Percentiles rank a stretch among this genome's conserved stretches.
phyloP scores from a whole-genome alignment of 2,329 filamentous ascomycete genomes.

The Penicillium sclerotiorum region DNA sequence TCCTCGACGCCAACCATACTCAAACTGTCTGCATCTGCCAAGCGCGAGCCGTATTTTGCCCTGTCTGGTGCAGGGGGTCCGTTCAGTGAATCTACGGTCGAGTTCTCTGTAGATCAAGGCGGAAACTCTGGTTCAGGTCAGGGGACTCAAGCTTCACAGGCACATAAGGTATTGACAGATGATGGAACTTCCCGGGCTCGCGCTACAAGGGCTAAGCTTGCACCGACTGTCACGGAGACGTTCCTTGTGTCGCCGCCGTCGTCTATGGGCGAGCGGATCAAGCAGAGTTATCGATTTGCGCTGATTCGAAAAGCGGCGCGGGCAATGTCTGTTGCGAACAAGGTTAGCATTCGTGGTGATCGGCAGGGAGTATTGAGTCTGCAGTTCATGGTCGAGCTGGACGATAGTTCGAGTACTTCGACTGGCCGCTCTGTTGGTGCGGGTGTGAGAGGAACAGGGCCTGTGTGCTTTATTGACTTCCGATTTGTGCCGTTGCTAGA shows the following conservation, averaged over 20 bases:
- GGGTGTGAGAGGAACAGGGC: constrained; percentile 27
- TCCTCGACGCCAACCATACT: constrained; percentile 72
- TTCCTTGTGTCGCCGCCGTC: constrained; percentile 60
- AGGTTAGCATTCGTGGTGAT: constrained; percentile 89
- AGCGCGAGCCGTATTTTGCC: constrained; percentile 68
- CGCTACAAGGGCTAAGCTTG: constrained; percentile 38
- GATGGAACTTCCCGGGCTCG: constrained; percentile 39
- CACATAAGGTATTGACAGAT: constrained; percentile 37
- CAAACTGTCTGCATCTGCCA: constrained; percentile 66
- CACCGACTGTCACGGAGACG: constrained; percentile 51
- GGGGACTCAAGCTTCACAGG: constrained; percentile 22
- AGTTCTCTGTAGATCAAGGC: constrained; percentile 56
- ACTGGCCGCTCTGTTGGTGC: constrained; percentile 26
- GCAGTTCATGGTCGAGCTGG: constrained; percentile 94
- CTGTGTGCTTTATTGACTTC: constrained; percentile 52
- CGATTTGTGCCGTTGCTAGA: constrained; percentile 50
- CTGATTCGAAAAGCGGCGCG: constrained; percentile 82
- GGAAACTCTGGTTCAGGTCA: constrained; percentile 26
- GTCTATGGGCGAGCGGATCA: constrained; percentile 62
- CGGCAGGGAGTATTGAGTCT: constrained; percentile 86
- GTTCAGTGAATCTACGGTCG: constrained; percentile 62
- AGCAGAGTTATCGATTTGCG: constrained; percentile 83
- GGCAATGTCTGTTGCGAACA: constrained; percentile 91
- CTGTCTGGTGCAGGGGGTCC: constrained; percentile 66
- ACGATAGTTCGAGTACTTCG: constrained; percentile 52